A percentile compares a stretch with the other conserved stretches of the same genome.
phyloP scores from a whole-genome alignment of 2,329 filamentous ascomycete species.

The Cyphellophora europaea region DNA sequence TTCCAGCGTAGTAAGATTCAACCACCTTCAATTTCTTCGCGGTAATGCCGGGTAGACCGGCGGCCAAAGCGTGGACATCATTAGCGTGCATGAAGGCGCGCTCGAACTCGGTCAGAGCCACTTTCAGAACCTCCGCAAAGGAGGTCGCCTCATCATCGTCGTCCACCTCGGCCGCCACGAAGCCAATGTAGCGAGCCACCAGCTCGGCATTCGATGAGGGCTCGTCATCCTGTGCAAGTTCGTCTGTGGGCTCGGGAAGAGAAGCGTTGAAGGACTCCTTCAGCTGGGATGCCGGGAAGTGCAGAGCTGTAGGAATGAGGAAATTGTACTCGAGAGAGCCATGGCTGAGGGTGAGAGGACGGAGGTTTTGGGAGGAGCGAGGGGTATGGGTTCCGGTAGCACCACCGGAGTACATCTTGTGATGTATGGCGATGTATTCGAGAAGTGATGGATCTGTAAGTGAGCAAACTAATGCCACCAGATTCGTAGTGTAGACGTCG shows the following conservation, averaged over 20 bases:
- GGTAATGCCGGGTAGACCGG: conserved; percentile 77
- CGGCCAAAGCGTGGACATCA: conserved; percentile 85
- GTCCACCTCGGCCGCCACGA: conserved; percentile 78
- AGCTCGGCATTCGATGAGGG: conserved; percentile 92
- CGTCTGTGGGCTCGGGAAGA: conserved; percentile 85
- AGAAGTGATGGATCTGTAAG: conserved; percentile 5
- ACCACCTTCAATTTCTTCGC: conserved; percentile 88
- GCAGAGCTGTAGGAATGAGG: conserved; percentile 85
- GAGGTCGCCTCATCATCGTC: conserved; percentile 82
- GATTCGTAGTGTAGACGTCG: conserved; percentile 2
- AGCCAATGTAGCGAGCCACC: conserved; percentile 87
- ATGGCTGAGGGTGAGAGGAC: conserved; percentile 82
- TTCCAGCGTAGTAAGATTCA: conserved; percentile 82
- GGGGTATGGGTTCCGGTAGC: conserved; percentile 95
- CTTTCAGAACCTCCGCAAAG: conserved; percentile 85
- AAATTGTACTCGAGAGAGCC: conserved; percentile 95
- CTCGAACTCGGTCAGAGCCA: conserved; percentile 93
- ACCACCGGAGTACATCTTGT: conserved; percentile 20
- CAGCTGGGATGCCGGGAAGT: conserved; percentile 91
- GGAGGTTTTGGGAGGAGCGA: conserved; percentile 83
- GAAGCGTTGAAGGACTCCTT: conserved; percentile 82
- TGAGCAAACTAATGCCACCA: conserved; percentile 22
- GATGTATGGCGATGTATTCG: conserved; percentile 6
- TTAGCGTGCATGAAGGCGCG: conserved; percentile 89
- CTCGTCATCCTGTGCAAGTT: conserved; percentile 96